A percentile compares a stretch with the other conserved stretches of the same genome.
These are phyloP conservation scores for Proliferodiscus dingleyae DNA, from an alignment of 2,329 filamentous ascomycete species.

Conservation along the genomic window DNA sequence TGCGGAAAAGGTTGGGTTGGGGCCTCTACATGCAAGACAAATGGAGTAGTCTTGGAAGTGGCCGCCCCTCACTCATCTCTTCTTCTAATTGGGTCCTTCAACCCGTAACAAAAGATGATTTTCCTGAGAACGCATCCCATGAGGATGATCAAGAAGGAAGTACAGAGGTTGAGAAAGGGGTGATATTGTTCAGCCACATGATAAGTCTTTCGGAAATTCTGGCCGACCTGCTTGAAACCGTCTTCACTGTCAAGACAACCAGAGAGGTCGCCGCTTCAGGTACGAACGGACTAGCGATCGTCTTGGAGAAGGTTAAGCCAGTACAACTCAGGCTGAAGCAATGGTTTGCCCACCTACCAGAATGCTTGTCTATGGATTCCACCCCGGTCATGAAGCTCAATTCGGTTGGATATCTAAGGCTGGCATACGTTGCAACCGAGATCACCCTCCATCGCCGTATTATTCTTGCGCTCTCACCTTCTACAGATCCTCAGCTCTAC, in stretches of 20 bases:
- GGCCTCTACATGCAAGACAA: conserved; percentile 62
- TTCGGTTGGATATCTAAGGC: conserved; percentile 42
- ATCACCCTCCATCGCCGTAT: conserved; percentile 47
- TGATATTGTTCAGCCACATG: conserved; percentile 46
- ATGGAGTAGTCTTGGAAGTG: conserved; percentile 54
- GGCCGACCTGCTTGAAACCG: conserved; percentile 44
- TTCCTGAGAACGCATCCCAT: conserved; percentile 32
- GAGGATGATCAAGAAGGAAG: conserved; percentile 32
- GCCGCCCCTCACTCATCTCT: conserved; percentile 51
- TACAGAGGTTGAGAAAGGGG: conserved; percentile 41
- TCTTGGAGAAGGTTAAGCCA: conserved; percentile 44
- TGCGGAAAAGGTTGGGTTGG: conserved; percentile 59
- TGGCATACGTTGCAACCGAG: conserved; percentile 48
- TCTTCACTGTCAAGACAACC: conserved; percentile 38
- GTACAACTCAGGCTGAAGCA: conserved; percentile 43
- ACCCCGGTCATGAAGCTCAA: conserved; percentile 39
- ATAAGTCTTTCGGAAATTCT: conserved; percentile 47
- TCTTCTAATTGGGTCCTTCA: conserved; percentile 51
- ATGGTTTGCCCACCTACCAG: conserved; percentile 44
- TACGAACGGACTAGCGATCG: conserved; percentile 22
- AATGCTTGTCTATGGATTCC: conserved; percentile 41
- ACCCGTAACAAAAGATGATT: conserved; percentile 40
- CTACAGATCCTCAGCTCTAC: conserved; percentile 19
- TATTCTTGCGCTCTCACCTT: conserved; percentile 37
- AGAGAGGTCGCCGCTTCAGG: conserved; percentile 23